Evolutionary conservation across 352 stramenopile species (phyloP).

Genomic region (Elongisporangium prolatum): DNA sequence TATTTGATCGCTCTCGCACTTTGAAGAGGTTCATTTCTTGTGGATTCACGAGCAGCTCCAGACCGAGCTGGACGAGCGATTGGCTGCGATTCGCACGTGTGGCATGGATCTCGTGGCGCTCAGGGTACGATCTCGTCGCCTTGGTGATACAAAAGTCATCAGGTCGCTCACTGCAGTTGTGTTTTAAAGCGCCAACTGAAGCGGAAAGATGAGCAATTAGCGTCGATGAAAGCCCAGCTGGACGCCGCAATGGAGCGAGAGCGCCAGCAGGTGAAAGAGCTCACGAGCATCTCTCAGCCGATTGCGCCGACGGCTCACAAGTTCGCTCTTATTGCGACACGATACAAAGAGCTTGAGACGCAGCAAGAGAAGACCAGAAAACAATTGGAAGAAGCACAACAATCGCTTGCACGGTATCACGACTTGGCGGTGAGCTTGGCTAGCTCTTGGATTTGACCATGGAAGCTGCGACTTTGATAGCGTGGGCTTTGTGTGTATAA

Average conservation of each 20-base stretch:
- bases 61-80: constrained; percentile 43
- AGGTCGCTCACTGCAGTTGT: not conserved
- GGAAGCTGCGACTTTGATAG: not conserved
- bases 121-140: constrained; percentile 19
- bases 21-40: not conserved
- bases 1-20: not conserved
- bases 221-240: constrained; percentile 26
- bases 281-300: constrained; percentile 18
- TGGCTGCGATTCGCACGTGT: constrained; percentile 53
- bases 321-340: constrained; percentile 45
- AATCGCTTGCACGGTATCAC: constrained; percentile 17
- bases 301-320: constrained; percentile 26
- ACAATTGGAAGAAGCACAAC: constrained; percentile 31
- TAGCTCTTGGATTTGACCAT: not conserved
- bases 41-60: constrained; percentile 33
- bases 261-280: constrained; percentile 28
- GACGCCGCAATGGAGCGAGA: constrained; percentile 31
- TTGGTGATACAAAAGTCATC: not conserved
- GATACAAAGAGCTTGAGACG: constrained; percentile 64
- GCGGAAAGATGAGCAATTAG: constrained; percentile 37
- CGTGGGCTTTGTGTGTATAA: constrained; percentile 1
- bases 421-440: constrained; percentile 31
- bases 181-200: constrained; percentile 34
- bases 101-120: constrained; percentile 56
- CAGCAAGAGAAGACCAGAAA: constrained; percentile 25